phyloP scores from a whole-genome alignment of 2,329 filamentous ascomycete genomes.

The Clonostachys byssicola region DNA sequence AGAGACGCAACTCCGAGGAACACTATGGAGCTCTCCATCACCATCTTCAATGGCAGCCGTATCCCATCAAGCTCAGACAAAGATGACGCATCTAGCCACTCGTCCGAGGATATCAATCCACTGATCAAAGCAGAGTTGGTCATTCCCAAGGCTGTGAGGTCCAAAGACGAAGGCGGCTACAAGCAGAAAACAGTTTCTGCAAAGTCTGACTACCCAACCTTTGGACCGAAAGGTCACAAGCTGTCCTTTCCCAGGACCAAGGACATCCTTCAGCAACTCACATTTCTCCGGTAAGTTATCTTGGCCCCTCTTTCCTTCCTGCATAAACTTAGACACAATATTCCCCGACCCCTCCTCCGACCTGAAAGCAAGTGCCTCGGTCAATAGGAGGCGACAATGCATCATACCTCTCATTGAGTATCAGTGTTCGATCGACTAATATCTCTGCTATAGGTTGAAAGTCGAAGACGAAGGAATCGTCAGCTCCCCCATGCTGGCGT shows the following conservation, averaged over 20 bases:
- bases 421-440: neutral
- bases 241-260: conserved; percentile 49
- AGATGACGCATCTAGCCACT: conserved; percentile 15
- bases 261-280: conserved; percentile 55
- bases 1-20: conserved; percentile 40
- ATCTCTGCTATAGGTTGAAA: conserved; percentile 37
- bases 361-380: neutral
- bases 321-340: no score
- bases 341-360: no score
- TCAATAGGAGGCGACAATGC: neutral
- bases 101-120: conserved; percentile 49
- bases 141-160: conserved; percentile 56
- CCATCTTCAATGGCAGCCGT: conserved; percentile 72
- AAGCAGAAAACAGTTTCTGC: conserved; percentile 54
- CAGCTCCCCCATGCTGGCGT: conserved; percentile 36
- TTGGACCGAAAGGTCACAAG: conserved; percentile 44
- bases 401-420: neutral
- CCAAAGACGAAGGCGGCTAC: conserved; percentile 35
- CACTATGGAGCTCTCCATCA: conserved; percentile 65
- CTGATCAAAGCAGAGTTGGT: conserved; percentile 79
- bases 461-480: conserved; percentile 41
- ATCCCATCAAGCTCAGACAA: conserved; percentile 36
- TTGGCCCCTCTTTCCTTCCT: conserved; percentile 1
- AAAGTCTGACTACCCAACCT: conserved; percentile 60
- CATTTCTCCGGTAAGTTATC: conserved; percentile 63